Conservation (phyloP, 108 stramenopile genomes). For the Nitzschia sp. region DNA sequence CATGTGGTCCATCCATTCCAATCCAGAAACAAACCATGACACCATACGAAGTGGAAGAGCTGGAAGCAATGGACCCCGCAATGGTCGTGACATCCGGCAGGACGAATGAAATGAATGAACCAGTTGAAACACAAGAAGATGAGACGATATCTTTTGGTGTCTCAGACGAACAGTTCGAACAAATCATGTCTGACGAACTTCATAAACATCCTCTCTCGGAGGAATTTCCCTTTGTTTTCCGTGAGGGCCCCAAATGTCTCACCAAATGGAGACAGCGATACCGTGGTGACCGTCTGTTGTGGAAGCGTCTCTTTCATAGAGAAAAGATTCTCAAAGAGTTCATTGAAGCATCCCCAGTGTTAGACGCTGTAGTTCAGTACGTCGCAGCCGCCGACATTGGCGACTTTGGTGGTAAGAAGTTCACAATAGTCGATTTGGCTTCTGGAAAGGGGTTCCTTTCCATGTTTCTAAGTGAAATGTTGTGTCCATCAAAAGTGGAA, state of each 20-base stretch:
- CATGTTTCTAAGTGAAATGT: constrained; percentile 57
- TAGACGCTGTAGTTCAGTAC: constrained; percentile 41
- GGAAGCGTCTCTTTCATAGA: constrained; percentile 51
- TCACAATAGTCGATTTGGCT: constrained; percentile 54
- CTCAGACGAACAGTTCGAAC: constrained; percentile 33
- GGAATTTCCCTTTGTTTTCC: constrained; percentile 18
- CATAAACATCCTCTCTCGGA: constrained; percentile 14
- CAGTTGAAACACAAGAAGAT: too few species aligned
- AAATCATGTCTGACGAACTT: constrained; percentile 4
- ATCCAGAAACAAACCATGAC: too few species aligned
- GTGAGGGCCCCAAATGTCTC: constrained; percentile 21
- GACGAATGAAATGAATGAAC: too few species aligned
- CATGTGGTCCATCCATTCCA: too few species aligned
- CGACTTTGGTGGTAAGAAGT: neutral
- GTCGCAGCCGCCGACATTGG: constrained; percentile 6
- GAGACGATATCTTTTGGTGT: constrained; percentile 6
- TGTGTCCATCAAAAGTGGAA: constrained; percentile 46
- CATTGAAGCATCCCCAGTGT: constrained; percentile 54
- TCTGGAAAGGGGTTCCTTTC: constrained; percentile 58
- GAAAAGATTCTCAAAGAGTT: constrained; percentile 66
- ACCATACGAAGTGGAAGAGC: too few species aligned
- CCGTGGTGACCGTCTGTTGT: constrained; percentile 47
- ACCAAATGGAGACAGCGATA: constrained; percentile 53
- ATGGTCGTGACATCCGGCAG: too few species aligned
- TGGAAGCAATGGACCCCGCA: too few species aligned